These are phyloP conservation scores for Syncephalastrum racemosum DNA, from an alignment of 371 early-diverging fungal genomes.

Conservation along the genomic window DNA sequence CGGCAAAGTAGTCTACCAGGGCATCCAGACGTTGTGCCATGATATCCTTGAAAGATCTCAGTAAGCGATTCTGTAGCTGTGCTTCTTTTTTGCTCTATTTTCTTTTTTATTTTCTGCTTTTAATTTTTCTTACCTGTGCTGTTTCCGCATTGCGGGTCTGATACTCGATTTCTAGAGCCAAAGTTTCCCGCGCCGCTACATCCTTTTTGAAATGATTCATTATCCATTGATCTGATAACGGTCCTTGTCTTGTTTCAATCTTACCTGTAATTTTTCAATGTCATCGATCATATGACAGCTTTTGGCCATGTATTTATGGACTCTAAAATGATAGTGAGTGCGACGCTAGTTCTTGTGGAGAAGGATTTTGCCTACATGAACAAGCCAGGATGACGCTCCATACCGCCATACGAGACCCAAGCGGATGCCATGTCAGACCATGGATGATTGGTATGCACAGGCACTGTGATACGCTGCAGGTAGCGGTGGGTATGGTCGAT, in stretches of 20 bases:
- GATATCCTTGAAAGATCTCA: slow-evolving; percentile 15
- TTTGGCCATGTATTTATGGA: slow-evolving; percentile 35
- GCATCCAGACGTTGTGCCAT: slow-evolving; percentile 31
- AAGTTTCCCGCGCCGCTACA: slow-evolving; percentile 27
- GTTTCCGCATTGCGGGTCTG: slow-evolving; percentile 32
- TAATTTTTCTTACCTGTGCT: slow-evolving; percentile 23
- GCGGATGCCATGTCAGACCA: slow-evolving; percentile 31
- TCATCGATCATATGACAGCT: slow-evolving; percentile 29
- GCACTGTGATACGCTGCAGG: background rate
- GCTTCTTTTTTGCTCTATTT: background rate
- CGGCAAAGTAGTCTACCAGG: slow-evolving; percentile 31
- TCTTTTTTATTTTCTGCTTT: too few species aligned
- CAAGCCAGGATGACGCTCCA: slow-evolving; percentile 36
- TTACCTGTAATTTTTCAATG: slow-evolving; percentile 33
- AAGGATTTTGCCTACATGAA: slow-evolving; percentile 32
- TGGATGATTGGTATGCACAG: slow-evolving; percentile 2
- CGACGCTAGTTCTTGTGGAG: background rate
- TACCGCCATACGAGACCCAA: slow-evolving; percentile 40
- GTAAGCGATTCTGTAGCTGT: background rate
- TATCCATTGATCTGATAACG: background rate
- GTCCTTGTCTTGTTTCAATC: background rate
- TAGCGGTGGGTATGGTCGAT: slow-evolving; percentile 12
- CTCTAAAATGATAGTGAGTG: slow-evolving; percentile 4
- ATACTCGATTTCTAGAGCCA: slow-evolving; percentile 31
- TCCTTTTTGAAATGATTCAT: slow-evolving; percentile 8